phyloP scores from a whole-genome alignment of 2,329 filamentous ascomycete genomes.

The Trichoderma harzianum region DNA sequence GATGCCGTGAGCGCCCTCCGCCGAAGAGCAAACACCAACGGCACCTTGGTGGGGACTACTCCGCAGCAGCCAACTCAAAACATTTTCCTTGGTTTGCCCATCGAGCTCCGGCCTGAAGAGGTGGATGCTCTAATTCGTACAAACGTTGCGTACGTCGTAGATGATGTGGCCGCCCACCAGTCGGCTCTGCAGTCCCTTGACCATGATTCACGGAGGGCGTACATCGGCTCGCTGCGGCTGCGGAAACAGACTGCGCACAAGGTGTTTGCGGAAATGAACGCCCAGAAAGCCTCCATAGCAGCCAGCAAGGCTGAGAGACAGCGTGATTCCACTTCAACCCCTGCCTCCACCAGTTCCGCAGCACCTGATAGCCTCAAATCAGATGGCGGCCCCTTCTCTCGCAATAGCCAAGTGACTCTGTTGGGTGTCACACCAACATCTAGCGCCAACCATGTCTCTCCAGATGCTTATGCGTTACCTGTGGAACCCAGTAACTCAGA shows the following conservation, averaged over 20 bases:
- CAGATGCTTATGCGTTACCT: slow-evolving; percentile 18
- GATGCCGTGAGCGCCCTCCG: slow-evolving; percentile 75
- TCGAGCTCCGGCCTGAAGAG: slow-evolving; percentile 91
- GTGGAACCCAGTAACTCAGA: slow-evolving; percentile 21
- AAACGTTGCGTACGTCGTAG: slow-evolving; percentile 72
- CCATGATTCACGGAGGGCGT: slow-evolving; percentile 56
- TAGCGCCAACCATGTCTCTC: slow-evolving; percentile 31
- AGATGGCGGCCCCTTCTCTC: neutral
- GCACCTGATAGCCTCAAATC: neutral
- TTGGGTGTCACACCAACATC: slow-evolving; percentile 37
- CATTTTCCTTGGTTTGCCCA: slow-evolving; percentile 81
- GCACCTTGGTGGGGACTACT: slow-evolving; percentile 80
- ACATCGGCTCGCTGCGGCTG: slow-evolving; percentile 55
- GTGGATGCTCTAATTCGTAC: slow-evolving; percentile 75
- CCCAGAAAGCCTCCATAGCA: slow-evolving; percentile 33
- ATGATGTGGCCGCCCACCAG: slow-evolving; percentile 71
- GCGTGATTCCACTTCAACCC: neutral
- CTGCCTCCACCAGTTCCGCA: neutral
- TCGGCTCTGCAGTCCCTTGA: slow-evolving; percentile 58
- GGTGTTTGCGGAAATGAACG: slow-evolving; percentile 39
- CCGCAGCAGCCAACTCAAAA: slow-evolving; percentile 95
- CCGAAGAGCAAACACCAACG: slow-evolving; percentile 77
- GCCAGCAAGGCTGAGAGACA: slow-evolving; percentile 18
- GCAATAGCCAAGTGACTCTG: slow-evolving; percentile 21
- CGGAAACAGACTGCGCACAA: slow-evolving; percentile 42